Conservation (phyloP, 1,284 basidiomycete genomes). For the Testicularia cyperi region DNA sequence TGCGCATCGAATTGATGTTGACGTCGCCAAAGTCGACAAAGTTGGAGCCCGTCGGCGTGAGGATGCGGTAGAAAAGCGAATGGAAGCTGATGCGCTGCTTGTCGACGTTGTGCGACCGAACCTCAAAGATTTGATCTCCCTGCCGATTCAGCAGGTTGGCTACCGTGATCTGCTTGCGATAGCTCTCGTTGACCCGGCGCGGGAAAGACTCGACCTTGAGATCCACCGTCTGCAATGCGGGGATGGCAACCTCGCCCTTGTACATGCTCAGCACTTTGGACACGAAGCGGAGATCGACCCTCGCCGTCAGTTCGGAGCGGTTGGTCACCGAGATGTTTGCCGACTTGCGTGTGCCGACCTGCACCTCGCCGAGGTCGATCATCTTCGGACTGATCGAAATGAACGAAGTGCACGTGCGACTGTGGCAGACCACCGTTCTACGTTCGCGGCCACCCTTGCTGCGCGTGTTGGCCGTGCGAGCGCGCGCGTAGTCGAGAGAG, state of each 20-base stretch:
- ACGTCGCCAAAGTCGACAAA: conserved; percentile 65
- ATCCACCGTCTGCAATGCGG: conserved; percentile 62
- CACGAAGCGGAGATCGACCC: conserved; percentile 64
- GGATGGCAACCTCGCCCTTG: conserved; percentile 63
- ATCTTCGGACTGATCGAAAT: conserved; percentile 61
- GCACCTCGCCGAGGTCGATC: conserved; percentile 64
- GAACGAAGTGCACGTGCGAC: conserved; percentile 63
- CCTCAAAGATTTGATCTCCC: conserved; percentile 63
- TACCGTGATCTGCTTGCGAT: conserved; percentile 64
- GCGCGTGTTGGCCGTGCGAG: conserved; percentile 45
- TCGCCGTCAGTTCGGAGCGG: conserved; percentile 62
- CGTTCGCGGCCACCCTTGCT: conserved; percentile 56
- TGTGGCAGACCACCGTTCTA: conserved; percentile 61
- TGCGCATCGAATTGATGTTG: conserved; percentile 63
- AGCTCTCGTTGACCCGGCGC: conserved; percentile 63
- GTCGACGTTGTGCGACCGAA: conserved; percentile 63
- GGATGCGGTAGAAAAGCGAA: conserved; percentile 64
- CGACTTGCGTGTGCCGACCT: conserved; percentile 63
- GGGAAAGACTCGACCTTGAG: conserved; percentile 65
- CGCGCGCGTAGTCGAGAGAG: conserved; percentile 62
- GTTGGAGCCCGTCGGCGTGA: conserved; percentile 64
- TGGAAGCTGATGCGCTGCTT: conserved; percentile 64
- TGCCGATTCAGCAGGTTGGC: conserved; percentile 58
- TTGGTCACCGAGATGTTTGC: conserved; percentile 62
- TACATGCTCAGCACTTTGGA: conserved; percentile 64